A percentile compares a stretch with the other conserved stretches of the same genome.
Conservation (phyloP, 768 basidiomycete genomes). For the Amanita fuliginea region DNA sequence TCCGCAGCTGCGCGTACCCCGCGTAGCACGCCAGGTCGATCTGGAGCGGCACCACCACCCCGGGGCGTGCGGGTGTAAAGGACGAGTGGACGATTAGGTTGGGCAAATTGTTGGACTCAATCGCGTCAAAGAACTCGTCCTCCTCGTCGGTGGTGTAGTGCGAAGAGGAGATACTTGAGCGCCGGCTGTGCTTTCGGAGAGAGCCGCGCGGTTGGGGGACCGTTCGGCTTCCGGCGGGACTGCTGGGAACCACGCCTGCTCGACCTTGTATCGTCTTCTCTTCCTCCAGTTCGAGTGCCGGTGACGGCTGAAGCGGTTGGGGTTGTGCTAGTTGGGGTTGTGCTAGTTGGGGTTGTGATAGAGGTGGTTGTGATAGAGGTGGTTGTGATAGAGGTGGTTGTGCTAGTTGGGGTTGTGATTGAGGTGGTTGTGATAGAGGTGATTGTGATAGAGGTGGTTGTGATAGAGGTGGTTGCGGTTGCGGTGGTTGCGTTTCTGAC, state of each 20-base stretch:
- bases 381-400: too few relatives aligned
- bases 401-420: background rate
- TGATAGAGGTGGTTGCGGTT: background rate
- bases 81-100: constrained; percentile 62
- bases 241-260: background rate
- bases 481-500: too few relatives aligned
- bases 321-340: background rate
- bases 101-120: constrained; percentile 71
- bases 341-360: background rate
- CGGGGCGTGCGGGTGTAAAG: constrained; percentile 33
- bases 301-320: background rate
- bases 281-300: background rate
- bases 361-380: background rate
- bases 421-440: background rate
- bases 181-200: background rate
- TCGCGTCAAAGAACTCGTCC: constrained; percentile 97
- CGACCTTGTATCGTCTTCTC: background rate
- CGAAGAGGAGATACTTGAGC: background rate
- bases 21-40: constrained; percentile 34
- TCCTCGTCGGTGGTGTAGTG: constrained; percentile 64
- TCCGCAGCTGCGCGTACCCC: constrained; percentile 59
- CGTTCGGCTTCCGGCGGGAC: background rate
- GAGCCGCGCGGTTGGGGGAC: background rate
- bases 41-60: constrained; percentile 9
- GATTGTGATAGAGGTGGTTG: background rate